These are phyloP conservation scores for Pseudogymnoascus sp. DNA, from an alignment of 2,329 filamentous ascomycete species.

Conservation along the genomic window DNA sequence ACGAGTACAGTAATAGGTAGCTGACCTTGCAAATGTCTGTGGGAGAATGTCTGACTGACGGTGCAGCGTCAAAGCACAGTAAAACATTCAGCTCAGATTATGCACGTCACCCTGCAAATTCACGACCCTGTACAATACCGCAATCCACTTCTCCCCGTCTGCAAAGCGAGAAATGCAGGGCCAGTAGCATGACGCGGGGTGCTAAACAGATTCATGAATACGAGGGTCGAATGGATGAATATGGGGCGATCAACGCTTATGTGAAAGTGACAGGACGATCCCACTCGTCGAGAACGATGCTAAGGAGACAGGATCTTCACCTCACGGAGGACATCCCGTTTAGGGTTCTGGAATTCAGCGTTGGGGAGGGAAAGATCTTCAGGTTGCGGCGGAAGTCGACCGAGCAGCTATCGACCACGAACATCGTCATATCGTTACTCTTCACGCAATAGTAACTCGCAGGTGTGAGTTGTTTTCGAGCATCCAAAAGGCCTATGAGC, in stretches of 20 bases:
- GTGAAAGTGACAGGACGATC: constrained; percentile 5
- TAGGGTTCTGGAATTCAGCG: neutral
- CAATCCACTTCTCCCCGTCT: neutral
- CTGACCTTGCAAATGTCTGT: constrained; percentile 2
- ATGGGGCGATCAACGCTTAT: constrained; percentile 3
- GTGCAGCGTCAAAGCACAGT: constrained; percentile 1
- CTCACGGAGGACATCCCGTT: neutral
- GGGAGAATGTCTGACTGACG: neutral
- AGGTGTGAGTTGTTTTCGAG: neutral
- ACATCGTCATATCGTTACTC: neutral
- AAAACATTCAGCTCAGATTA: neutral
- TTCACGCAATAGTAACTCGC: neutral
- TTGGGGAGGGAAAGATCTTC: neutral
- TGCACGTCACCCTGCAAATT: neutral
- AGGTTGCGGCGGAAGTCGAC: neutral
- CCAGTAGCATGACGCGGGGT: neutral
- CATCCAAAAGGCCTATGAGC: neutral
- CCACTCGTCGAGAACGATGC: neutral
- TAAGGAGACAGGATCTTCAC: neutral
- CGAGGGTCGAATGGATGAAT: neutral
- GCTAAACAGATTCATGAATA: neutral
- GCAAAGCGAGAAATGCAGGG: neutral
- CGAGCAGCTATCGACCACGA: neutral
- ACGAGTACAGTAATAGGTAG: neutral
- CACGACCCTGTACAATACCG: neutral